These are phyloP conservation scores for Chenopodium quinoa DNA, from an alignment of 148 eudicot genomes.

Conservation along the genomic window DNA sequence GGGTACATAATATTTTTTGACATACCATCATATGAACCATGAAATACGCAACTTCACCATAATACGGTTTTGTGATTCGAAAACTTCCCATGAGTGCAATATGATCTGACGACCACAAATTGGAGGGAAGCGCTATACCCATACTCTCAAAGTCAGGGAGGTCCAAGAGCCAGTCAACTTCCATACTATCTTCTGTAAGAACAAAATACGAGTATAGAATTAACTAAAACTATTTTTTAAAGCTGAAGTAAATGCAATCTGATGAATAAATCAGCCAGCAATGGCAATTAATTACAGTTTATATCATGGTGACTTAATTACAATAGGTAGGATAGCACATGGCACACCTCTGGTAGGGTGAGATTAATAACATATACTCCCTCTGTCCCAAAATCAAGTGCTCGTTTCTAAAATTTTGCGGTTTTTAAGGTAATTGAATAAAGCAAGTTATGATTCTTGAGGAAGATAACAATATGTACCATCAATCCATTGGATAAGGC, in stretches of 20 bases:
- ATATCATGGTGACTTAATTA: neutral
- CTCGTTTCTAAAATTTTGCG: too few species aligned
- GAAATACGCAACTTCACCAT: neutral
- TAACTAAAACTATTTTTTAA: neutral
- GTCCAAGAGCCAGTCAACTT: conserved; percentile 79
- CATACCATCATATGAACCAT: conserved; percentile 22
- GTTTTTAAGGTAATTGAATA: too few species aligned
- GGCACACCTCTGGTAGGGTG: neutral
- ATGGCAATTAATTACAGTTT: neutral
- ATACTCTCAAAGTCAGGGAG: conserved; percentile 70
- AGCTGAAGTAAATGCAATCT: neutral
- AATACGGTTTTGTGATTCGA: conserved; percentile 21
- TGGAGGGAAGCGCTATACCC: conserved; percentile 84
- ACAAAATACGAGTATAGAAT: neutral
- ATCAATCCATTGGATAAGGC: neutral
- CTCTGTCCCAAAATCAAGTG: too few species aligned
- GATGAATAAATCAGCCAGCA: neutral
- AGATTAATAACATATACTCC: neutral
- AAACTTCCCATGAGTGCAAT: conserved; percentile 71
- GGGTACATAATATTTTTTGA: neutral
- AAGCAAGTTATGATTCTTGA: neutral
- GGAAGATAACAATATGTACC: neutral
- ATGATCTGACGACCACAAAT: conserved; percentile 89
- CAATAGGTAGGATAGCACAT: neutral
- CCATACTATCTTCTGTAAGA: conserved; percentile 39